These are phyloP conservation scores for Jackrogersella multiformis DNA, from an alignment of 495 filamentous ascomycete species.

Conservation along the genomic window DNA sequence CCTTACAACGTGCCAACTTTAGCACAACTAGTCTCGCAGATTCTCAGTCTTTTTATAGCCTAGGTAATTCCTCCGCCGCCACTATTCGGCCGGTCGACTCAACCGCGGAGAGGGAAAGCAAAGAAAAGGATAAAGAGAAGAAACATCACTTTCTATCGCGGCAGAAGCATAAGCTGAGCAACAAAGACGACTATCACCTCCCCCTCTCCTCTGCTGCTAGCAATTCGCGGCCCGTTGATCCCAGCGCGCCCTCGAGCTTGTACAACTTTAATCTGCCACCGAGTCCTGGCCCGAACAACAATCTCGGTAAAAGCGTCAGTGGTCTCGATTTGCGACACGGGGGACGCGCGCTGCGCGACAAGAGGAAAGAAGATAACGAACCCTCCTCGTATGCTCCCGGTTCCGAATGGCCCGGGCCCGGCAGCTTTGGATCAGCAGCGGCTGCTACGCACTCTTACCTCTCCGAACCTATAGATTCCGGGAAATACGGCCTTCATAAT, in stretches of 20 bases:
- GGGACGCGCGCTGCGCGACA: constrained; percentile 83
- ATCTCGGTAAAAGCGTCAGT: constrained; percentile 77
- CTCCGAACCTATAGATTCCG: constrained; percentile 57
- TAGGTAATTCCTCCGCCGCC: constrained; percentile 83
- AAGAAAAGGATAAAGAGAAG: constrained; percentile 71
- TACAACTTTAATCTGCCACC: constrained; percentile 76
- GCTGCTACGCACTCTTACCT: constrained; percentile 52
- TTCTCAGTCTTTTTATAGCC: constrained; percentile 79
- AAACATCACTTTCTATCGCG: constrained; percentile 87
- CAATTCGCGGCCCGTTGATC: constrained; percentile 87
- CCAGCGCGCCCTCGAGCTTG: constrained; percentile 82
- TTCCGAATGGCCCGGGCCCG: constrained; percentile 63
- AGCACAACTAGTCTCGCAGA: constrained; percentile 82
- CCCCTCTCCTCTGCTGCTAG: constrained; percentile 88
- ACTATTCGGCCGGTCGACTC: constrained; percentile 69
- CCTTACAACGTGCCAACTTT: constrained; percentile 72
- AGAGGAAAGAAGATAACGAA: constrained; percentile 79
- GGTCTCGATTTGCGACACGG: constrained; percentile 88
- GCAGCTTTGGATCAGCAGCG: constrained; percentile 57
- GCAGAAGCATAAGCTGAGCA: constrained; percentile 90
- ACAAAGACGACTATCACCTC: constrained; percentile 79
- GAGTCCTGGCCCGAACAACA: constrained; percentile 74
- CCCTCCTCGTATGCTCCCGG: constrained; percentile 44
- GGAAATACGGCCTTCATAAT: constrained; percentile 76
- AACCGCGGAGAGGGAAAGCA: constrained; percentile 44